A percentile compares a stretch with the other conserved stretches of the same genome.
Conservation (phyloP, 176 grass and related monocot genomes). For the Triticum turgidum region DNA sequence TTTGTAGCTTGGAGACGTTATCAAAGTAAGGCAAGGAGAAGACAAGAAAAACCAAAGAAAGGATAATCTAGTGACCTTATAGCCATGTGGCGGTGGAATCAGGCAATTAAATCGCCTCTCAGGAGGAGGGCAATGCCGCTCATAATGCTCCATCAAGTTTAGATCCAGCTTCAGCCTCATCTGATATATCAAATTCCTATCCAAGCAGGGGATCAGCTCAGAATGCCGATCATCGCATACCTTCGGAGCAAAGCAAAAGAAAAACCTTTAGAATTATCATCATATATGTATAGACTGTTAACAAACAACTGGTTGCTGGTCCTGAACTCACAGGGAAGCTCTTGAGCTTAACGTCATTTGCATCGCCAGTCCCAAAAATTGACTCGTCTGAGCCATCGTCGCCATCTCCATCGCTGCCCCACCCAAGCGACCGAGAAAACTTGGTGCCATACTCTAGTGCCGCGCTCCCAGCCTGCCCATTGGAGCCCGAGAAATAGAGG, state of each 20-base stretch:
- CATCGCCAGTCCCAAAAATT: slow-evolving; percentile 65
- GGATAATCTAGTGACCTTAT: slow-evolving; percentile 67
- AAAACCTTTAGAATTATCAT: slow-evolving; percentile 22
- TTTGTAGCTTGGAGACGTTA: neutral
- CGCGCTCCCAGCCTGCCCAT: slow-evolving; percentile 45
- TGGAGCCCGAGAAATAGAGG: slow-evolving; percentile 71
- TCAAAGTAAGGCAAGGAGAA: neutral
- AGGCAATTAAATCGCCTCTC: slow-evolving; percentile 94
- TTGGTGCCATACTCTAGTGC: slow-evolving; percentile 84
- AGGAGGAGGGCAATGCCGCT: slow-evolving; percentile 90
- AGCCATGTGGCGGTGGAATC: slow-evolving; percentile 83
- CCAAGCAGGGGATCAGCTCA: slow-evolving; percentile 96
- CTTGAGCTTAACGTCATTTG: slow-evolving; percentile 57
- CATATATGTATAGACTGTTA: neutral
- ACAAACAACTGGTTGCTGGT: neutral
- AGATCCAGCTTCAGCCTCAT: slow-evolving; percentile 95
- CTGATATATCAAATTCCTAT: slow-evolving; percentile 99
- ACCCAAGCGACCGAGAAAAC: slow-evolving; percentile 72
- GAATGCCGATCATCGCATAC: slow-evolving; percentile 92
- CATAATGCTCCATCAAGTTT: slow-evolving; percentile 97
- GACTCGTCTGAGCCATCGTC: slow-evolving; percentile 66
- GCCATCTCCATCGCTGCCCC: slow-evolving; percentile 57
- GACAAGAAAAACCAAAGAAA: neutral
- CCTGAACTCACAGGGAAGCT: slow-evolving; percentile 78
- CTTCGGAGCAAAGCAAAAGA: slow-evolving; percentile 36